phyloP scores from a whole-genome alignment of 2,329 filamentous ascomycete species.

The Rutstroemia sp. region DNA sequence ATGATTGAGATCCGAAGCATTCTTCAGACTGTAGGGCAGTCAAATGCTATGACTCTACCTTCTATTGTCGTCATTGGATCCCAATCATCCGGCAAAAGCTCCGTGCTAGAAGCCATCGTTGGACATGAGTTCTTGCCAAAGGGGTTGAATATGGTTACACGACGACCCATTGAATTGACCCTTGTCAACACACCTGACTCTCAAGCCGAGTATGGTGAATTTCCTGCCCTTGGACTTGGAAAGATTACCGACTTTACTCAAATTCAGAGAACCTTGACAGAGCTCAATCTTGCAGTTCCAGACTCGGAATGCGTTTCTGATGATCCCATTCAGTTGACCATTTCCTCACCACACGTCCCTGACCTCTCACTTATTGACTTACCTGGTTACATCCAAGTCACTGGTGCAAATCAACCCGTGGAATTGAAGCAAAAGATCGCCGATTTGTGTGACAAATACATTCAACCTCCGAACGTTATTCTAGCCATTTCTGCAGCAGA shows the following conservation, averaged over 20 bases:
- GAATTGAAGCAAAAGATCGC: conserved; percentile 94
- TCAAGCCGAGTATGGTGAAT: conserved; percentile 87
- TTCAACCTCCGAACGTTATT: conserved; percentile 91
- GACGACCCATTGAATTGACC: conserved; percentile 90
- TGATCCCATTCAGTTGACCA: conserved; percentile 91
- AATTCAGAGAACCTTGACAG: conserved; percentile 88
- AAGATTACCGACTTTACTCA: conserved; percentile 88
- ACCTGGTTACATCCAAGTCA: conserved; percentile 95
- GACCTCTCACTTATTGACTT: conserved; percentile 94
- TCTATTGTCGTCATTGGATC: conserved; percentile 99
- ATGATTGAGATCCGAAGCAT: conserved; percentile 99
- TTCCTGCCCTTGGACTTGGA: conserved; percentile 81
- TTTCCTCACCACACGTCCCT: conserved; percentile 91
- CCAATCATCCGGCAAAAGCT: conserved; percentile 97
- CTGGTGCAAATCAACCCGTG: conserved; percentile 80
- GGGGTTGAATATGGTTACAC: conserved; percentile 97
- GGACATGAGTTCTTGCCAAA: conserved; percentile 97
- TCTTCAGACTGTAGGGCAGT: conserved; percentile 85
- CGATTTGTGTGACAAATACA: conserved; percentile 97
- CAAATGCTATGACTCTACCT: conserved; percentile 76
- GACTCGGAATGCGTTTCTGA: conserved; percentile 89
- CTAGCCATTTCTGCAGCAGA: conserved; percentile 95
- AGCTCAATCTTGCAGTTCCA: conserved; percentile 88
- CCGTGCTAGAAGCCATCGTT: conserved; percentile 91
- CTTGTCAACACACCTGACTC: conserved; percentile 90